phyloP scores from a whole-genome alignment of 495 filamentous ascomycete species.

The Aspergillus carlsbadensis region DNA sequence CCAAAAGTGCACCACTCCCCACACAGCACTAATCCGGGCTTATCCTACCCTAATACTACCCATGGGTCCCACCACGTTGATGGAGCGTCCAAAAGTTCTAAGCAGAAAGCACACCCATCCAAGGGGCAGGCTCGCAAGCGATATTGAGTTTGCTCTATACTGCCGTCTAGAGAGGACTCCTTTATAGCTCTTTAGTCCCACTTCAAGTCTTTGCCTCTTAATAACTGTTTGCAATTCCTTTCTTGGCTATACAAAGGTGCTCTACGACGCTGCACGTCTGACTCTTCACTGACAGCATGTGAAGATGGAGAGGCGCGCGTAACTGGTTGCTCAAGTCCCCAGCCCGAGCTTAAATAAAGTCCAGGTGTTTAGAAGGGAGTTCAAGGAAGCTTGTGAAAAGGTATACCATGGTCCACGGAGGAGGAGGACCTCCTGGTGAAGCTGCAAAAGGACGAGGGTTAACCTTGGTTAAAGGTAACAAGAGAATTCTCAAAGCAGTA shows the following conservation, averaged over 20 bases:
- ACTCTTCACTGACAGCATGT: conserved; percentile 8
- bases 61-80: not conserved
- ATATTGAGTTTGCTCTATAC: conserved; percentile 4
- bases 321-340: conserved; percentile 8
- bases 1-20: not conserved
- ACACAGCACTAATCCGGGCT: not conserved
- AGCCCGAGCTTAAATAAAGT: not conserved
- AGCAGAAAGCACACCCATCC: conserved; percentile 12
- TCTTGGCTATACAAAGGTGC: conserved; percentile 25
- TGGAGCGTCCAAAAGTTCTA: not conserved
- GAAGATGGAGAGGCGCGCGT: conserved; percentile 9
- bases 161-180: conserved; percentile 3
- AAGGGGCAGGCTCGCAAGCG: conserved; percentile 11
- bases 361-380: not conserved
- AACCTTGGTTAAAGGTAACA: conserved; percentile 23
- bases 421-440: conserved; percentile 23
- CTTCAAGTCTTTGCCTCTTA: conserved; percentile 16
- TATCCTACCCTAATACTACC: not conserved
- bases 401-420: conserved; percentile 21
- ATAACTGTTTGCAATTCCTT: conserved; percentile 22
- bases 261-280: conserved; percentile 16
- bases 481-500: conserved; percentile 23
- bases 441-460: conserved; percentile 22
- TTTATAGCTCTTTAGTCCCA: conserved; percentile 18
- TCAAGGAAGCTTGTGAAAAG: conserved; percentile 17